These are phyloP conservation scores for Skeletonema potamos DNA, from an alignment of 108 stramenopile genomes.

Conservation along the genomic window DNA sequence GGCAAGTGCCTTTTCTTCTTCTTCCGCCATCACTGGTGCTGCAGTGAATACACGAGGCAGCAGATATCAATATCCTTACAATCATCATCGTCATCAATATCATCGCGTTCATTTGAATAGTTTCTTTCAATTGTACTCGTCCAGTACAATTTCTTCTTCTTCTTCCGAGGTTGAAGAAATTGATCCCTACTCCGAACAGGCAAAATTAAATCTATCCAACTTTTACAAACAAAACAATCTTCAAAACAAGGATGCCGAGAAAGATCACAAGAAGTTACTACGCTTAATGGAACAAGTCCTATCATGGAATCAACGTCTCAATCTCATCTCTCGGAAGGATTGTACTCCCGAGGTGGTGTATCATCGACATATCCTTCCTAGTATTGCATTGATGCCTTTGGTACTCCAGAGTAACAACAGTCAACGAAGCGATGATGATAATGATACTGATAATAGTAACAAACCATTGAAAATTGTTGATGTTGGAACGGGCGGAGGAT, in stretches of 20 bases:
- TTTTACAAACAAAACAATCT: conserved; percentile 12
- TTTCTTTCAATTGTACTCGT: not conserved
- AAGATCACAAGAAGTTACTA: conserved; percentile 50
- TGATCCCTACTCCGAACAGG: conserved; percentile 33
- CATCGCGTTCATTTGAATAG: not conserved
- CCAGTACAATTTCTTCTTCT: not conserved
- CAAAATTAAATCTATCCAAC: conserved; percentile 20
- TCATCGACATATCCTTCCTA: conserved; percentile 80
- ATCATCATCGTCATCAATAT: too few species aligned
- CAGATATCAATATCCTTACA: not conserved
- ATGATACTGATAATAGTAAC: not conserved
- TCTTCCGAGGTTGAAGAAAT: not conserved
- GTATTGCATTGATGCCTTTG: conserved; percentile 58
- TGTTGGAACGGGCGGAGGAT: conserved; percentile 87
- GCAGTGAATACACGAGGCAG: not conserved
- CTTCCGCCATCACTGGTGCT: not conserved
- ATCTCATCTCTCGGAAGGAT: conserved; percentile 80
- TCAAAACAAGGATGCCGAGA: not conserved
- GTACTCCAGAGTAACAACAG: conserved; percentile 5
- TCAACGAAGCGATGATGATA: not conserved
- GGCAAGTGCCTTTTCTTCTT: not conserved
- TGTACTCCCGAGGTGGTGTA: conserved; percentile 66
- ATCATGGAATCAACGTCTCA: conserved; percentile 85
- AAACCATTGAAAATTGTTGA: conserved; percentile 51
- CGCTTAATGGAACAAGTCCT: conserved; percentile 57